phyloP scores from a whole-genome alignment of 805 yeast genomes.

The Metschnikowia corniflorae region DNA sequence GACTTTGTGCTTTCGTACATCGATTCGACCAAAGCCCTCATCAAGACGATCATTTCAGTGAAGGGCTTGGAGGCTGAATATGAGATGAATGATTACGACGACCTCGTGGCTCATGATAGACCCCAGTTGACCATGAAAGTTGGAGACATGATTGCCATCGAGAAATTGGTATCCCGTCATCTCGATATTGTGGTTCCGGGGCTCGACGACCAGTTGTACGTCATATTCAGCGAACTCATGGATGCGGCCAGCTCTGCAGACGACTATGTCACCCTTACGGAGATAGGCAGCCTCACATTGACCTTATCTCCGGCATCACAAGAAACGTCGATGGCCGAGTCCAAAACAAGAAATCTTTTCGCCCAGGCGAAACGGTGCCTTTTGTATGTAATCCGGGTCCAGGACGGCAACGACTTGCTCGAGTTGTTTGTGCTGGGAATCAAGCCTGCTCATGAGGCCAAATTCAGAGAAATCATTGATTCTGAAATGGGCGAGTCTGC shows the following conservation, averaged over 20 bases:
- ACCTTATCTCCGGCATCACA: constrained; percentile 52
- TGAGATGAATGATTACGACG: constrained; percentile 63
- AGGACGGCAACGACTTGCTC: constrained; percentile 62
- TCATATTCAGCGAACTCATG: constrained; percentile 41
- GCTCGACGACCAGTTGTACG: constrained; percentile 52
- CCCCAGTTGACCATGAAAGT: constrained; percentile 44
- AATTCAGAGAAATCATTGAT: constrained; percentile 52
- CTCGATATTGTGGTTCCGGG: constrained; percentile 44
- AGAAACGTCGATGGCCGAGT: constrained; percentile 48
- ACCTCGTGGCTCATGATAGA: constrained; percentile 49
- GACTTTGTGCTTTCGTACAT: constrained; percentile 58
- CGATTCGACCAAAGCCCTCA: constrained; percentile 43
- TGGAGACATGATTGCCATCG: constrained; percentile 46
- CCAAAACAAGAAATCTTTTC: constrained; percentile 55
- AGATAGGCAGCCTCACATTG: constrained; percentile 51
- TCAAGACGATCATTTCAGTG: constrained; percentile 49
- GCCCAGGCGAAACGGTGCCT: constrained; percentile 80
- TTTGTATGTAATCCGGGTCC: constrained; percentile 80
- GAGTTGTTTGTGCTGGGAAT: constrained; percentile 69
- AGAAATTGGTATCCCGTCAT: constrained; percentile 39
- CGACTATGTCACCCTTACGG: constrained; percentile 47
- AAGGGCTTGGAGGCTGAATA: constrained; percentile 57
- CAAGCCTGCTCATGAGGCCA: constrained; percentile 62
- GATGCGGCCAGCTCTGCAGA: constrained; percentile 34
- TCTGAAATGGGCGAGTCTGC: constrained; percentile 35